These are phyloP conservation scores for Thalassiosira mediterranea DNA, from an alignment of 352 stramenopile species.

Conservation along the genomic window DNA sequence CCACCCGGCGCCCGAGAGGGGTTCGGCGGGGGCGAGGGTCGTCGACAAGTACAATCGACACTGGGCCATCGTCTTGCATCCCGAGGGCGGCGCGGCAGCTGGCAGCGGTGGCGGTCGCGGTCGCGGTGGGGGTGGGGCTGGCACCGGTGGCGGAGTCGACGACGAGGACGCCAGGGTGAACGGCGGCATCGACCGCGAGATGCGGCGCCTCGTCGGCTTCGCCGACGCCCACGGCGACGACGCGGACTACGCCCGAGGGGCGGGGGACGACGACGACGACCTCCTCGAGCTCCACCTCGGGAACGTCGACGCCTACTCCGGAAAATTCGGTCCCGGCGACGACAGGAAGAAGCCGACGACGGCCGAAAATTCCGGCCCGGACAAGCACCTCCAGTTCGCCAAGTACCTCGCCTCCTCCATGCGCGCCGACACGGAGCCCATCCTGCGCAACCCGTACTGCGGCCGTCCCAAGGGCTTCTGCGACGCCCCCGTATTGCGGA, in stretches of 20 bases:
- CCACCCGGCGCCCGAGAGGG: constrained; percentile 53
- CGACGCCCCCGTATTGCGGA: constrained; percentile 28
- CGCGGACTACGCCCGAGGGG: constrained; percentile 71
- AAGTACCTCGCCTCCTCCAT: constrained; percentile 33
- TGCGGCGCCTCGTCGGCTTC: constrained; percentile 73
- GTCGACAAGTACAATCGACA: constrained; percentile 85
- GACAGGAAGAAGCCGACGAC: not conserved
- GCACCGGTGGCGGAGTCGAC: constrained; percentile 1
- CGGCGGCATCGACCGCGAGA: constrained; percentile 70
- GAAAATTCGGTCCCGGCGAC: constrained; percentile 32
- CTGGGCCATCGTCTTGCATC: constrained; percentile 80
- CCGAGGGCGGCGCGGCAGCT: constrained; percentile 56
- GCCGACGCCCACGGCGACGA: constrained; percentile 57
- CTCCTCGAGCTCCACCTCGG: constrained; percentile 64
- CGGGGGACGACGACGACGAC: constrained; percentile 48
- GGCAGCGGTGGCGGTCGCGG: constrained; percentile 38
- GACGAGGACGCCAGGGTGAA: constrained; percentile 70
- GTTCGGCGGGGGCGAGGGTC: constrained; percentile 63
- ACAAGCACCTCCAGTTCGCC: constrained; percentile 32
- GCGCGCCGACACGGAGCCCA: constrained; percentile 33
- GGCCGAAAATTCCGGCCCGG: not conserved
- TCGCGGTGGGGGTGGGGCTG: constrained; percentile 21
- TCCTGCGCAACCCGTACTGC: constrained; percentile 23
- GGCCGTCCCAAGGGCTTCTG: constrained; percentile 43
- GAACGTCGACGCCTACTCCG: constrained; percentile 76